phyloP scores from a whole-genome alignment of 2,329 filamentous ascomycete species.

The Harringtonia lauricola region DNA sequence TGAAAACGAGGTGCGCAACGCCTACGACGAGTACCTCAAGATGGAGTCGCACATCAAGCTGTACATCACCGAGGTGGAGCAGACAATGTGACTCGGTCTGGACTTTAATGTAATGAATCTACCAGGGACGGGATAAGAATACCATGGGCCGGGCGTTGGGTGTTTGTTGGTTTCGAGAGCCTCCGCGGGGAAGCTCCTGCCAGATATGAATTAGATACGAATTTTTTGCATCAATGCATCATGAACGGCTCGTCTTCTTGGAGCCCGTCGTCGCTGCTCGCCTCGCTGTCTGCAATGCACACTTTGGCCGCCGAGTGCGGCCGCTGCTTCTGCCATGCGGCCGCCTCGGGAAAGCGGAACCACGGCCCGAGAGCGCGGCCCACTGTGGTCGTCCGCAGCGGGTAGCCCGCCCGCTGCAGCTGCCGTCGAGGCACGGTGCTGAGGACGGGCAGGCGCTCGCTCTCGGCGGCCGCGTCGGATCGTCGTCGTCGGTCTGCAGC shows the following conservation, averaged over 20 bases:
- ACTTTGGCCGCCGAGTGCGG: neutral
- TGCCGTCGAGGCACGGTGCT: slow-evolving; percentile 26
- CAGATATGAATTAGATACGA: too few species aligned
- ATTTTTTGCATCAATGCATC: too few species aligned
- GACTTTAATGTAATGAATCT: slow-evolving; percentile 4
- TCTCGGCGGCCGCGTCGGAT: slow-evolving; percentile 29
- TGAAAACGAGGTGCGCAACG: slow-evolving; percentile 81
- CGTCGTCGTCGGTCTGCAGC: slow-evolving; percentile 21
- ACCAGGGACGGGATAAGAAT: too few species aligned
- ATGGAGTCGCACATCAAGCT: slow-evolving; percentile 95
- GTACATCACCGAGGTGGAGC: slow-evolving; percentile 99
- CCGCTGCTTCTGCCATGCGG: neutral
- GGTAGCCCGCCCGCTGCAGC: slow-evolving; percentile 10
- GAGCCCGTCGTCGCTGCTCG: neutral
- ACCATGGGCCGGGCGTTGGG: too few species aligned
- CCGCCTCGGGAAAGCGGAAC: slow-evolving; percentile 39
- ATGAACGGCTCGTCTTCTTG: neutral
- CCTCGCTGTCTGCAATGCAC: neutral
- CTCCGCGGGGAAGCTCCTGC: too few species aligned
- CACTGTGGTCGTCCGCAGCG: slow-evolving; percentile 18
- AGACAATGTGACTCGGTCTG: slow-evolving; percentile 48
- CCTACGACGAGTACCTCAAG: slow-evolving; percentile 92
- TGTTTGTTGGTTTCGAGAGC: too few species aligned
- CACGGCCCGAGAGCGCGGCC: slow-evolving; percentile 50
- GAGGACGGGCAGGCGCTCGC: slow-evolving; percentile 26